A percentile compares a stretch with the other conserved stretches of the same genome.
These are phyloP conservation scores for Tolypocladium sp. DNA, from an alignment of 2,329 filamentous ascomycete species.

Conservation along the genomic window DNA sequence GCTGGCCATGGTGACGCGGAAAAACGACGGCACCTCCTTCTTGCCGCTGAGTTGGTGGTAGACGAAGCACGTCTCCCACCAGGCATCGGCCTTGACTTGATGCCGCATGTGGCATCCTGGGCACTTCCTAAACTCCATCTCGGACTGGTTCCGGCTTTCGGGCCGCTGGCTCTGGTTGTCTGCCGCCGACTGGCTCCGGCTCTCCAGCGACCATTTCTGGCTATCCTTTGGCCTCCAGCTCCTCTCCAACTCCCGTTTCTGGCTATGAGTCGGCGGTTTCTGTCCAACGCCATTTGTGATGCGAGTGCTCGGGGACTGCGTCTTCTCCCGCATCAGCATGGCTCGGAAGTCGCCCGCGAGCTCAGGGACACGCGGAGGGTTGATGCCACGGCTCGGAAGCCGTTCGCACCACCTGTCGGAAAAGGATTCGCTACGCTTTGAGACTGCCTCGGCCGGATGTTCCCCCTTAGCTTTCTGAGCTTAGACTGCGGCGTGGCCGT, in stretches of 20 bases:
- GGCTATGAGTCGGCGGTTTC: neutral
- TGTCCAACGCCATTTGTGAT: neutral
- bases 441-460: neutral
- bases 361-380: neutral
- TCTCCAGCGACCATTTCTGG: neutral
- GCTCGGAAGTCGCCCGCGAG: neutral
- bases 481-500: neutral
- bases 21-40: slow-evolving; percentile 1
- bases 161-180: neutral
- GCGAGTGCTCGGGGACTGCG: neutral
- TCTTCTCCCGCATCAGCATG: neutral
- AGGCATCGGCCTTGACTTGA: slow-evolving; percentile 5
- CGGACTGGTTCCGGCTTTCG: neutral
- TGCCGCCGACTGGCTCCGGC: neutral
- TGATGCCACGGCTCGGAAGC: neutral
- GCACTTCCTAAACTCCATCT: neutral
- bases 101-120: neutral
- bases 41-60: slow-evolving; percentile 2
- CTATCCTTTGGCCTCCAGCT: neutral
- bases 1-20: neutral
- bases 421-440: neutral
- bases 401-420: neutral
- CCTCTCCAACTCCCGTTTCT: neutral
- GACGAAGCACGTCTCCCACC: slow-evolving; percentile 8
- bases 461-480: neutral